Conservation (phyloP, 352 stramenopile species). For the Pythium aristosporum region DNA sequence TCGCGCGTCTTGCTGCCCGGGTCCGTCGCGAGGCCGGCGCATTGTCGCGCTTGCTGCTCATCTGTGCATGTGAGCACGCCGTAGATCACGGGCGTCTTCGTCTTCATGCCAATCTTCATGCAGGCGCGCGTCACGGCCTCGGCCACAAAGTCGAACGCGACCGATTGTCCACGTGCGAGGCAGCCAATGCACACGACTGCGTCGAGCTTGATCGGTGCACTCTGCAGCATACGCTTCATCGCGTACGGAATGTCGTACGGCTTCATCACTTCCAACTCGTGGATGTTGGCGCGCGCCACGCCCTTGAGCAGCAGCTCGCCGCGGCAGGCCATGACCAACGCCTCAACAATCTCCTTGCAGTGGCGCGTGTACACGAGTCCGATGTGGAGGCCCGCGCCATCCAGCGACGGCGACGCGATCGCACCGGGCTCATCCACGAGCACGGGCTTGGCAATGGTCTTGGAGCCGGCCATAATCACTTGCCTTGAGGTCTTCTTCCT, state of each 20-base stretch:
- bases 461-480: slow-evolving; percentile 26
- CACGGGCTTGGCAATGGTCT: slow-evolving; percentile 27
- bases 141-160: slow-evolving; percentile 31
- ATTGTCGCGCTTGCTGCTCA: slow-evolving; percentile 22
- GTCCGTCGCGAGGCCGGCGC: slow-evolving; percentile 18
- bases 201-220: slow-evolving; percentile 19
- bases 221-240: slow-evolving; percentile 27
- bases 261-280: slow-evolving; percentile 29
- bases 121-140: slow-evolving; percentile 30
- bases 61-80: slow-evolving; percentile 30
- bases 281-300: slow-evolving; percentile 25
- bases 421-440: slow-evolving; percentile 38
- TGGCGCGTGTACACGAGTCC: slow-evolving; percentile 30
- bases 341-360: slow-evolving; percentile 23
- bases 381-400: slow-evolving; percentile 19
- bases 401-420: slow-evolving; percentile 27
- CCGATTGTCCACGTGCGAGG: slow-evolving; percentile 22
- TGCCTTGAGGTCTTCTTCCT: background rate
- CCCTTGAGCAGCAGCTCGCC: slow-evolving; percentile 33
- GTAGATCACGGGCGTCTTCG: slow-evolving; percentile 30
- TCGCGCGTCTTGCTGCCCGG: slow-evolving; percentile 16
- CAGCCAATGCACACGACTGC: slow-evolving; percentile 29
- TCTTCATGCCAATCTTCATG: slow-evolving; percentile 35
- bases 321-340: slow-evolving; percentile 28
- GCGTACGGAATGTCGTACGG: slow-evolving; percentile 33